These are phyloP conservation scores for Tagetes patula DNA, from an alignment of 129 eudicot species.

Conservation along the genomic window DNA sequence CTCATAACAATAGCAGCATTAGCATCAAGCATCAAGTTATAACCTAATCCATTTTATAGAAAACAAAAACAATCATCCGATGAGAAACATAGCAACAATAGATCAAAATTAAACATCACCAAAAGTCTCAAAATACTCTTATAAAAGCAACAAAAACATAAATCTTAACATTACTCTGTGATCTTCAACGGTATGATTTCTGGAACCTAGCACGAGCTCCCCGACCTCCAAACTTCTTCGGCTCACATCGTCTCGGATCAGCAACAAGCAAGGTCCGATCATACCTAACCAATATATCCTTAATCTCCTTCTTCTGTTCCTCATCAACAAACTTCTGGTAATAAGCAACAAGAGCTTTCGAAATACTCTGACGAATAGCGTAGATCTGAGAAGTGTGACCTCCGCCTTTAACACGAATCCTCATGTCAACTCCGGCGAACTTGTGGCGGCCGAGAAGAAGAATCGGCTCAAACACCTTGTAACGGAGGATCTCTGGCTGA, in stretches of 20 bases:
- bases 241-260: slow-evolving; percentile 16
- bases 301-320: slow-evolving; percentile 19
- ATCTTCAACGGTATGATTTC: slow-evolving; percentile 14
- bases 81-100: neutral
- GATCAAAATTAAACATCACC: neutral
- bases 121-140: neutral
- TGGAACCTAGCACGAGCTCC: slow-evolving; percentile 21
- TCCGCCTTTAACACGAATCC: slow-evolving; percentile 14
- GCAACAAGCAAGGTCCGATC: slow-evolving; percentile 18
- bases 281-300: slow-evolving; percentile 16
- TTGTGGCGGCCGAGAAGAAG: slow-evolving; percentile 19
- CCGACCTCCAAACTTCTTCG: slow-evolving; percentile 26
- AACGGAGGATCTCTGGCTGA: slow-evolving; percentile 21
- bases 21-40: neutral
- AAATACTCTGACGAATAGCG: slow-evolving; percentile 14
- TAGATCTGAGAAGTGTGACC: slow-evolving; percentile 16
- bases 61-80: neutral
- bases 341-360: slow-evolving; percentile 12
- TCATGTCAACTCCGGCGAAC: slow-evolving; percentile 16
- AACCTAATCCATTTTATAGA: neutral
- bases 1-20: neutral
- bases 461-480: slow-evolving; percentile 18
- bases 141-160: slow-evolving; percentile 1
- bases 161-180: slow-evolving; percentile 4
- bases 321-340: slow-evolving; percentile 22